Evolutionary conservation across 2,329 filamentous ascomycete species (phyloP).

Genomic region (Fusarium albidum): DNA sequence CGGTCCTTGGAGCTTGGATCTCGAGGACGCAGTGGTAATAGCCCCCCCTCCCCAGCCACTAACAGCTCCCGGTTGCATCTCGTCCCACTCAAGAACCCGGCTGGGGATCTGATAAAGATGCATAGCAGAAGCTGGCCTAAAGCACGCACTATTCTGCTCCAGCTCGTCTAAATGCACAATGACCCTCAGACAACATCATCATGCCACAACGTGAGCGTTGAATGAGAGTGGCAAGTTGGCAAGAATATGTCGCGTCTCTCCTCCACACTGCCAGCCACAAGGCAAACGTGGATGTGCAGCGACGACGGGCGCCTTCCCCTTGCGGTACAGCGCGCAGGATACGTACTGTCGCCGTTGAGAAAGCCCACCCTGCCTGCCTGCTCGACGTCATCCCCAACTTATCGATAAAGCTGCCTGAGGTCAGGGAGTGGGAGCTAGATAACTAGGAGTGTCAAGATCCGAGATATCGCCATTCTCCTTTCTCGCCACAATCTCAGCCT

Average conservation of each 20-base stretch:
- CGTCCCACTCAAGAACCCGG: constrained; percentile 27
- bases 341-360: constrained; percentile 38
- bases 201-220: constrained; percentile 1
- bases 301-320: constrained; percentile 16
- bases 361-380: constrained; percentile 19
- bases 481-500: constrained; percentile 27
- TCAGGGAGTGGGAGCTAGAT: constrained; percentile 35
- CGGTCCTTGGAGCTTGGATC: constrained; percentile 12
- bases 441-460: constrained; percentile 35
- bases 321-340: constrained; percentile 22
- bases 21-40: background rate
- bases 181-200: constrained; percentile 29
- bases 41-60: constrained; percentile 16
- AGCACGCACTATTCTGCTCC: constrained; percentile 17
- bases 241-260: constrained; percentile 19
- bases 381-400: constrained; percentile 40
- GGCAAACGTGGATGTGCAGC: constrained; percentile 8
- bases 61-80: constrained; percentile 4
- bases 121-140: background rate
- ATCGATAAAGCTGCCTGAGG: constrained; percentile 41
- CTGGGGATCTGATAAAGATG: constrained; percentile 28
- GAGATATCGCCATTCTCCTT: constrained; percentile 33
- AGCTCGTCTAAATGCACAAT: constrained; percentile 24
- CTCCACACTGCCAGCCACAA: constrained; percentile 22
- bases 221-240: constrained; percentile 26